phyloP scores from a whole-genome alignment of 108 stramenopile genomes.

The Nitzschia sp. region DNA sequence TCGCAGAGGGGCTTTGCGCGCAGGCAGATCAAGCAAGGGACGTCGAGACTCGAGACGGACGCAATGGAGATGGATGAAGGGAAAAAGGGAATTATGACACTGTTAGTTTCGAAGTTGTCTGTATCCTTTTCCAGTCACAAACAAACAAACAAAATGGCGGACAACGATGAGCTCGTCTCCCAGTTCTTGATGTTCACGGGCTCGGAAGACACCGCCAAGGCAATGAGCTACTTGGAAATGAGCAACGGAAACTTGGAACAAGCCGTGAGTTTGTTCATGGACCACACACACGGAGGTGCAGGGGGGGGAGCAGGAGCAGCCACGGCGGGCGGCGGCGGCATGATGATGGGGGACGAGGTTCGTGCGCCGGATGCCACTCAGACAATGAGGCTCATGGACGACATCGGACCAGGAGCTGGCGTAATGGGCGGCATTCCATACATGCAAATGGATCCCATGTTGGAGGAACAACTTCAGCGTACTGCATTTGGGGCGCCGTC shows the following conservation, averaged over 20 bases:
- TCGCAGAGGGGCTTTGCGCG: no score
- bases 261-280: constrained; percentile 75
- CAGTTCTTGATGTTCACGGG: constrained; percentile 84
- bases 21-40: no score
- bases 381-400: constrained; percentile 84
- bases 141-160: constrained; percentile 1
- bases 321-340: constrained; percentile 19
- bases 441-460: constrained; percentile 26
- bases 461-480: constrained; percentile 22
- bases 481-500: constrained; percentile 36
- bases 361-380: constrained; percentile 87
- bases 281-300: constrained; percentile 49
- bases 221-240: constrained; percentile 84
- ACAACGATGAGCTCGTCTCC: constrained; percentile 55
- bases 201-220: constrained; percentile 49
- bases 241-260: constrained; percentile 66
- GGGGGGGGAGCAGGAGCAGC: constrained; percentile 19
- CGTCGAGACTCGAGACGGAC: no score
- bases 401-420: constrained; percentile 28
- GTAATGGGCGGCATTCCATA: constrained; percentile 32
- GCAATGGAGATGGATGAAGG: no score
- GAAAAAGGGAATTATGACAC: no score
- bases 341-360: constrained; percentile 28
- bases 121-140: no score
- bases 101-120: no score